These are phyloP conservation scores for Yamadazyma dushanensis DNA, from an alignment of 1,139 yeast genomes.

Conservation along the genomic window DNA sequence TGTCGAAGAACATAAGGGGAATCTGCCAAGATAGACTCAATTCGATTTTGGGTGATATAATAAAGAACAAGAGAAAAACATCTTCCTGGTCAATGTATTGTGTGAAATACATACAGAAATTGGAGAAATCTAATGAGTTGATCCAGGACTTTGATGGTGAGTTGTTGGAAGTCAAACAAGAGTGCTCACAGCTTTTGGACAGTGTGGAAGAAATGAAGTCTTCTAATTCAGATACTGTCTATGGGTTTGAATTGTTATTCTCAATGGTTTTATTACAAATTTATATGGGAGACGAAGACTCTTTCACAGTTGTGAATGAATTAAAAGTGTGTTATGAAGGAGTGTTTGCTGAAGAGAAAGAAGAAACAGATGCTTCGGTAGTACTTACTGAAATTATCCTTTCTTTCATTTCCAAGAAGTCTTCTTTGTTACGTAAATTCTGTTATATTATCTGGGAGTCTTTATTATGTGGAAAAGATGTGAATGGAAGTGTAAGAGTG, in stretches of 20 bases:
- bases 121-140: conserved; percentile 26
- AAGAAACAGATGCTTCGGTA: conserved; percentile 44
- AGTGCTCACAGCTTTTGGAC: conserved; percentile 49
- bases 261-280: conserved; percentile 80
- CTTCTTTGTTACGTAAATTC: conserved; percentile 68
- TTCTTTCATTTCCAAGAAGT: conserved; percentile 72
- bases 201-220: conserved; percentile 10
- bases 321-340: conserved; percentile 52
- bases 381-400: conserved; percentile 80
- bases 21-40: conserved; percentile 60
- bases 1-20: conserved; percentile 35
- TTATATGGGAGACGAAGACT: conserved; percentile 78
- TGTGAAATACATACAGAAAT: conserved; percentile 27
- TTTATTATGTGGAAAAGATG: conserved; percentile 34
- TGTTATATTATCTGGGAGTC: conserved; percentile 77
- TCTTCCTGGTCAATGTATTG: conserved; percentile 62
- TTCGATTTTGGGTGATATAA: conserved; percentile 62
- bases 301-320: conserved; percentile 74
- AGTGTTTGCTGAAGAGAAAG: conserved; percentile 25
- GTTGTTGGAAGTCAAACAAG: conserved; percentile 46
- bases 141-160: conserved; percentile 56
- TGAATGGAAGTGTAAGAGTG: conserved; percentile 28
- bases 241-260: conserved; percentile 66
- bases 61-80: conserved; percentile 45
- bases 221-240: conserved; percentile 24